phyloP scores from a whole-genome alignment of 352 stramenopile genomes.

The Globisporangium iwayamae region DNA sequence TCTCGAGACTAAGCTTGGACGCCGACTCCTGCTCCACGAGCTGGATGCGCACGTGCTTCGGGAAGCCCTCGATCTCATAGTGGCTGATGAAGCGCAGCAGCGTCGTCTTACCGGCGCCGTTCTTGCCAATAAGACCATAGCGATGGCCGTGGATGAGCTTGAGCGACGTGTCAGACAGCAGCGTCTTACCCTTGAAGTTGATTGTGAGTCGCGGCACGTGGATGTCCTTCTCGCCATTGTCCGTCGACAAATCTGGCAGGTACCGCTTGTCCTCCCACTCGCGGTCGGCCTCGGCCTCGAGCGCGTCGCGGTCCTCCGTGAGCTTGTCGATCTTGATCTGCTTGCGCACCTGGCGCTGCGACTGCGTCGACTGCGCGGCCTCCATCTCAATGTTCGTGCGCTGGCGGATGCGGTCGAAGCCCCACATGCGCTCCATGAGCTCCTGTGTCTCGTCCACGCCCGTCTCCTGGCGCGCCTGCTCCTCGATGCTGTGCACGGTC shows the following conservation, averaged over 20 bases:
- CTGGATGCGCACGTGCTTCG: conserved; percentile 93
- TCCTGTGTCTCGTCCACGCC: conserved; percentile 52
- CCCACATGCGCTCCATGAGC: conserved; percentile 82
- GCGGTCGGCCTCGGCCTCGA: conserved; percentile 63
- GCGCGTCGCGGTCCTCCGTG: conserved; percentile 48
- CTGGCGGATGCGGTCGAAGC: conserved; percentile 82
- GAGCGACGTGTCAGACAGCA: conserved; percentile 83
- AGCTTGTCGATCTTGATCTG: conserved; percentile 66
- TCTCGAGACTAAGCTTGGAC: conserved; percentile 77
- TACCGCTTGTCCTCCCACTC: conserved; percentile 78
- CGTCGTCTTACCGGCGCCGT: conserved; percentile 93
- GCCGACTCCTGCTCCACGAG: conserved; percentile 94
- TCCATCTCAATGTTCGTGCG: conserved; percentile 78
- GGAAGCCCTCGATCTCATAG: conserved; percentile 96
- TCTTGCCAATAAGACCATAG: conserved; percentile 94
- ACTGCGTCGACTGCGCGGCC: conserved; percentile 67
- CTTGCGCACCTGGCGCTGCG: conserved; percentile 78
- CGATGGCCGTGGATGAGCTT: conserved; percentile 81
- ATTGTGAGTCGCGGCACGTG: conserved; percentile 86
- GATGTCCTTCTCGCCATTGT: conserved; percentile 86
- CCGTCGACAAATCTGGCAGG: conserved; percentile 68
- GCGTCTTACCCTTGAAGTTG: conserved; percentile 89
- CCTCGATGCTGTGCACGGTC: conserved; percentile 67
- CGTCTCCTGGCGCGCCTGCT: conserved; percentile 47
- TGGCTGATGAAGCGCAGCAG: conserved; percentile 94